These are phyloP conservation scores for Clitoria ternatea DNA, from an alignment of 306 rosid species.

Conservation along the genomic window DNA sequence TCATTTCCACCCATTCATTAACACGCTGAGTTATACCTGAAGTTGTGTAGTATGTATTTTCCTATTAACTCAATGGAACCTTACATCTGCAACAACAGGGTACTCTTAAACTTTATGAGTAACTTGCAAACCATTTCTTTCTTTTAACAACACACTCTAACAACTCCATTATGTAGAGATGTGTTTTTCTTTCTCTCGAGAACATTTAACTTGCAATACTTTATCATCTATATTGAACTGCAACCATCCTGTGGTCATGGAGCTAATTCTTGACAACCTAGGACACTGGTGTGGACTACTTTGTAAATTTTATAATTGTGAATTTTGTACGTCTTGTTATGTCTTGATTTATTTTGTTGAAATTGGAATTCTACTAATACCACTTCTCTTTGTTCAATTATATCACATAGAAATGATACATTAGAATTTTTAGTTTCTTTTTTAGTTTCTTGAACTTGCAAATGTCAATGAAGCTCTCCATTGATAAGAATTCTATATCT, in stretches of 20 bases:
- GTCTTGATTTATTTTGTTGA: neutral
- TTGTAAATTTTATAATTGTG: slow-evolving; percentile 2
- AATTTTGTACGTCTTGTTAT: neutral
- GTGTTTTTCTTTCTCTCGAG: neutral
- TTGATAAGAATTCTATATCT: neutral
- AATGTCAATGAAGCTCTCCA: neutral
- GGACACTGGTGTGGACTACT: slow-evolving; percentile 69
- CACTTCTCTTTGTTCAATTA: slow-evolving; percentile 1
- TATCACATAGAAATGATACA: slow-evolving; percentile 4
- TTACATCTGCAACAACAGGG: too few species aligned
- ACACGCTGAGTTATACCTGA: neutral
- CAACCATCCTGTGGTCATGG: too few species aligned
- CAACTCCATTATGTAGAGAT: neutral
- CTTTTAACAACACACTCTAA: neutral
- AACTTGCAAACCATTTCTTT: neutral
- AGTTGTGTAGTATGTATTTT: neutral
- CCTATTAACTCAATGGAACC: too few species aligned
- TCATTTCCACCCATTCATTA: neutral
- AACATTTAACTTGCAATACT: slow-evolving; percentile 6
- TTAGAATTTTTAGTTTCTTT: neutral
- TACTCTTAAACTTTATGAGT: neutral
- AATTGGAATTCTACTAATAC: neutral
- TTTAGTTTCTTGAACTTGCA: neutral
- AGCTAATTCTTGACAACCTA: slow-evolving; percentile 80
- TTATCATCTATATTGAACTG: slow-evolving; percentile 69